phyloP scores from a whole-genome alignment of 352 stramenopile genomes.

The Globisporangium okanoganense region DNA sequence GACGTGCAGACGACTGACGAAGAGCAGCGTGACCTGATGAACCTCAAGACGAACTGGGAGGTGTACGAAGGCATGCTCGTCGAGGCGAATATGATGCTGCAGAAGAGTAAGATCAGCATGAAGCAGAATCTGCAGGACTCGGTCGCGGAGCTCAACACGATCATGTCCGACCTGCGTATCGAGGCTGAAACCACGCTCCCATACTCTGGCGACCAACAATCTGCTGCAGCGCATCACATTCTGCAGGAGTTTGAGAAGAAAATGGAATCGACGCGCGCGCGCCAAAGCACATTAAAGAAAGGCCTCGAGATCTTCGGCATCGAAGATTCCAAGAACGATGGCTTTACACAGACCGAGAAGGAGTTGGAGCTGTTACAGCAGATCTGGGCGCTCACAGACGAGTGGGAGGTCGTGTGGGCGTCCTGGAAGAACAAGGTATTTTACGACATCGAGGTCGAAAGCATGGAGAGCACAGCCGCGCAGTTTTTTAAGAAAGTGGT shows the following conservation, averaged over 20 bases:
- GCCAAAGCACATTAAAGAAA: conserved; percentile 80
- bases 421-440: conserved; percentile 92
- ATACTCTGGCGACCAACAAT: conserved; percentile 66
- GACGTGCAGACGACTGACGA: conserved; percentile 88
- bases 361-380: conserved; percentile 88
- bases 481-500: conserved; percentile 92
- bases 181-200: conserved; percentile 76
- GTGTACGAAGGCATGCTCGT: conserved; percentile 82
- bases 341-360: conserved; percentile 81
- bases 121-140: conserved; percentile 93
- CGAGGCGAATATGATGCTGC: conserved; percentile 86
- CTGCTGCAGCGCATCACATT: conserved; percentile 46
- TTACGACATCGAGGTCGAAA: conserved; percentile 89
- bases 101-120: conserved; percentile 94
- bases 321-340: conserved; percentile 83
- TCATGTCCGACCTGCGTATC: conserved; percentile 74
- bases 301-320: conserved; percentile 93
- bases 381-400: conserved; percentile 87
- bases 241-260: conserved; percentile 89
- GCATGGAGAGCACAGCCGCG: conserved; percentile 87
- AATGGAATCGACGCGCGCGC: conserved; percentile 66
- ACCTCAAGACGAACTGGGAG: conserved; percentile 77
- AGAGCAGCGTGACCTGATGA: conserved; percentile 69
- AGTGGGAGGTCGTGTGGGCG: conserved; percentile 89
- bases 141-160: conserved; percentile 80